These are phyloP conservation scores for Jackrogersella multiformis DNA, from an alignment of 495 filamentous ascomycete species.

Conservation along the genomic window DNA sequence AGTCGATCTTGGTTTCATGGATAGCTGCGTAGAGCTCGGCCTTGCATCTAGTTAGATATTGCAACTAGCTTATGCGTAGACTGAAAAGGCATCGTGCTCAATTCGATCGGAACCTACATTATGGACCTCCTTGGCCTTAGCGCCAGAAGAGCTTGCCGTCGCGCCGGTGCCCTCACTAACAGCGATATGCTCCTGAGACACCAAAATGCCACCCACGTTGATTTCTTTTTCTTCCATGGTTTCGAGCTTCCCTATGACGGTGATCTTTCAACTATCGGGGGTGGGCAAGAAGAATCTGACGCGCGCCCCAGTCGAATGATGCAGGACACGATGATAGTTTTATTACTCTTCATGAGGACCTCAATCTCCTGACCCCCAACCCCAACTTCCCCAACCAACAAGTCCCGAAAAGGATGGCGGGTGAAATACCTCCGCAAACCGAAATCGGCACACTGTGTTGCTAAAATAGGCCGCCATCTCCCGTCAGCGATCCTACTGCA, in stretches of 20 bases:
- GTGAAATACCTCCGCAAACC: constrained; percentile 20
- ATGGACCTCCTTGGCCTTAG: constrained; percentile 59
- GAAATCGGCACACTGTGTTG: constrained; percentile 12
- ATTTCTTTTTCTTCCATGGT: constrained; percentile 40
- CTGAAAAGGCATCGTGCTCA: background rate
- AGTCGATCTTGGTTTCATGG: constrained; percentile 64
- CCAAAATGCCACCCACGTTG: constrained; percentile 18
- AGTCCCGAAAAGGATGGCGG: constrained; percentile 32
- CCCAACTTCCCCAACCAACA: constrained; percentile 26
- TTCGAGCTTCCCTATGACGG: background rate
- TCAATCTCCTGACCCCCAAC: constrained; percentile 20
- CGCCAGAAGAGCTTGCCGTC: constrained; percentile 50
- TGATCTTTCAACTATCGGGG: background rate
- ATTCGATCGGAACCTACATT: constrained; percentile 55
- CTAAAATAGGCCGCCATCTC: constrained; percentile 15
- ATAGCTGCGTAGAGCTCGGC: constrained; percentile 68
- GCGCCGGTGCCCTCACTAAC: constrained; percentile 49
- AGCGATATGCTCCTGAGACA: constrained; percentile 34
- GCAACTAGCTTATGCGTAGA: background rate
- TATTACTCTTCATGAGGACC: constrained; percentile 24
- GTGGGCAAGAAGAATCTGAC: background rate
- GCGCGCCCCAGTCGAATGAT: background rate
- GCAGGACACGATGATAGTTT: constrained; percentile 19
- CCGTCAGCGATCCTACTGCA: constrained; percentile 14
- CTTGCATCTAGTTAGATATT: constrained; percentile 43